Evolutionary conservation across 176 grass and related monocot species (phyloP).

Genomic region (Triticum aestivum): IWGSC_CS_RefSeq_v2.1 NC_057797.1:519721982-519722481

Average conservation of each 20-base stretch:
- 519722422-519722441: neutral
- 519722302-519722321: conserved; percentile 30
- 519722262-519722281: neutral
- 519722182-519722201: neutral
- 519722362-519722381: conserved; percentile 46
- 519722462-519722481: conserved; percentile 47
- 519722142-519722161: conserved; percentile 35
- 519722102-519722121: neutral
- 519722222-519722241: neutral
- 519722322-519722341: neutral
- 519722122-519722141: neutral
- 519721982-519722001: neutral
- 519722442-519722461: neutral
- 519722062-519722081: neutral
- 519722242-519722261: neutral
- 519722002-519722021: neutral
- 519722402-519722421: neutral
- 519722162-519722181: neutral
- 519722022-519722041: conserved; percentile 21
- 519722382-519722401: conserved; percentile 28
- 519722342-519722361: conserved; percentile 41
- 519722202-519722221: neutral
- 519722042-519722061: neutral
- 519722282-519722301: neutral
- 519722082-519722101: conserved; percentile 2